Base-by-base conservation (phyloP, 2,329 filamentous ascomycete genomes). In the Aspergillus pseudoterreus region DNA sequence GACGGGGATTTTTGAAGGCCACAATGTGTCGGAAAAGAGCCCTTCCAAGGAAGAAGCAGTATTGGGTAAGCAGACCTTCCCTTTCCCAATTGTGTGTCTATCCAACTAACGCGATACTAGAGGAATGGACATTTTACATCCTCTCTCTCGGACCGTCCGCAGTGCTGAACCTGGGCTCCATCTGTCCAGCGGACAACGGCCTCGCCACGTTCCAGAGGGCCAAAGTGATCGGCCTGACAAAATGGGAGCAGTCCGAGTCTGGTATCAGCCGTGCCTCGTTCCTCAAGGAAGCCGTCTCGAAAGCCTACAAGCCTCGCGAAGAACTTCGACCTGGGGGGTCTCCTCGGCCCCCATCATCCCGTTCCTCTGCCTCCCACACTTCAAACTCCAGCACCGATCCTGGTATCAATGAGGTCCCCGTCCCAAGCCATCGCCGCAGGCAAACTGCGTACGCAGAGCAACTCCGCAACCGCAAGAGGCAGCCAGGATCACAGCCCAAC, bases 81-180 rank as follows among this genome's bases (percentile, higher is more conserved):
- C 17, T 22, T 22, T 22, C 2, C 6, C 8, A 32, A 41, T 41
- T 48, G 43, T 35, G 14, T 6, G 33, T 32, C 4, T n/a, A 17
- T 50, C 49, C 50, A 56, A 27, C 62, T 65, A 53, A 63, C 48
- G 43, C 3, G 14, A 33, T 2, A 9, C 22, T 52, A 79, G 80
- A 84, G 60, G 81, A 84, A 63, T 86, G 83, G 83, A 80, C 78
- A 15, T 75, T 76, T 47, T 81, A 83, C 59, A 68, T 86, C 24
- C 70, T 84, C 32, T 83, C 81, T 0, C 73, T 84, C 14, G 83
- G 83, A 5, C 81, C 80, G 9, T 75, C 76, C 6, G 76, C 78
- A 1, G 72, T 85, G 10, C 69, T 85, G 12, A 73, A 77, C 6
- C 74, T 86, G 52, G 75, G 67, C 48, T 77, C 50, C 56, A 63